phyloP scores from a whole-genome alignment of 1,284 basidiomycete species.

The Ceratobasidium sp. region DNA sequence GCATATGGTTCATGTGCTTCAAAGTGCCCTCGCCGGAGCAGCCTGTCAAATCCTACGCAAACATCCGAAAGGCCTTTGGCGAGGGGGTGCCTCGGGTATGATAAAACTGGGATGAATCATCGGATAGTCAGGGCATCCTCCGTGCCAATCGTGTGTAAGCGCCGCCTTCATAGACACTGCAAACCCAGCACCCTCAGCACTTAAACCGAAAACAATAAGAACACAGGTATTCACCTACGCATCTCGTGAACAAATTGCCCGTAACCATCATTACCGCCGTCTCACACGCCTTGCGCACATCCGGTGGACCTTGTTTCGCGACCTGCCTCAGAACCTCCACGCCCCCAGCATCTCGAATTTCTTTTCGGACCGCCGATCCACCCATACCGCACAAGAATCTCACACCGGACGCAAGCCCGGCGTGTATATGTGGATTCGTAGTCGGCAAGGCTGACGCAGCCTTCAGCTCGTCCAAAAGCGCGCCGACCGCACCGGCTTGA shows the following conservation, averaged over 20 bases:
- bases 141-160: slow-evolving; percentile 47
- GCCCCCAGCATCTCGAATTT: slow-evolving; percentile 48
- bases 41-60: too few species aligned
- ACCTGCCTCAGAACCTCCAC: slow-evolving; percentile 49
- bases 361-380: slow-evolving; percentile 47
- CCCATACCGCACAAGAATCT: slow-evolving; percentile 48
- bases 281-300: slow-evolving; percentile 47
- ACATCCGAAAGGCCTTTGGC: too few species aligned
- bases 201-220: neutral
- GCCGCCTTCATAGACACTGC: slow-evolving; percentile 47
- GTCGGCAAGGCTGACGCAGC: slow-evolving; percentile 47
- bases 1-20: too few species aligned
- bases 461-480: slow-evolving; percentile 45
- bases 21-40: too few species aligned
- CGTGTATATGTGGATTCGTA: slow-evolving; percentile 45
- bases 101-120: slow-evolving; percentile 39
- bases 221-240: slow-evolving; percentile 35
- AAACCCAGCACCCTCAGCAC: neutral
- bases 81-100: too few species aligned
- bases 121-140: slow-evolving; percentile 46
- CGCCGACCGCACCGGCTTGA: slow-evolving; percentile 48
- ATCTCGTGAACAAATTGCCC: slow-evolving; percentile 48
- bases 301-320: slow-evolving; percentile 38
- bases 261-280: slow-evolving; percentile 49
- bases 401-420: slow-evolving; percentile 46